These are phyloP conservation scores for Cenchrus purpureus DNA, from an alignment of 176 grass and related monocot species.

Conservation along the genomic window DNA sequence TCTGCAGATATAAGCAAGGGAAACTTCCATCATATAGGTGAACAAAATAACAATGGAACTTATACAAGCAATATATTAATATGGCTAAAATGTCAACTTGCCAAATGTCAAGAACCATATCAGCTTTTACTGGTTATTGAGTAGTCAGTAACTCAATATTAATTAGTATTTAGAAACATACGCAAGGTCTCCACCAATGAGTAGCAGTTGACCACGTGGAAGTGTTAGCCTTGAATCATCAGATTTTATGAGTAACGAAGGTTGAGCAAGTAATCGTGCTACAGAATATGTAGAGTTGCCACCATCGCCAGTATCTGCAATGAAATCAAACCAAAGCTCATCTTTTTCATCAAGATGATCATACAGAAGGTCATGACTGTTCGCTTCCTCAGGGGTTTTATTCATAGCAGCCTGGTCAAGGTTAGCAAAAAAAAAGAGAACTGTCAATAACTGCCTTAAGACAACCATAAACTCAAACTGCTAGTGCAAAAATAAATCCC, in stretches of 20 bases:
- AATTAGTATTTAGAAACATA: slow-evolving; percentile 41
- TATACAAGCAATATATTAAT: slow-evolving; percentile 8
- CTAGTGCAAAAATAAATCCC: slow-evolving; percentile 18
- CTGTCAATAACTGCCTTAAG: slow-evolving; percentile 28
- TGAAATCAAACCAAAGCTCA: slow-evolving; percentile 97
- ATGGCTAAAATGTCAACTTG: slow-evolving; percentile 6
- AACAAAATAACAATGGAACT: slow-evolving; percentile 19
- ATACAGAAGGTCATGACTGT: slow-evolving; percentile 68
- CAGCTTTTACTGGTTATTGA: slow-evolving; percentile 17
- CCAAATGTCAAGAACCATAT: slow-evolving; percentile 13
- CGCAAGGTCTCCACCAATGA: slow-evolving; percentile 76
- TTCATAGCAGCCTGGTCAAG: slow-evolving; percentile 89
- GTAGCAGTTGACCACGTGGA: slow-evolving; percentile 67
- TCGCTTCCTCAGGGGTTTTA: slow-evolving; percentile 85
- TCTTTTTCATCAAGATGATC: slow-evolving; percentile 83
- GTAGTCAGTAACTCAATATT: slow-evolving; percentile 1
- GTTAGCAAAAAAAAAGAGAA: slow-evolving; percentile 21
- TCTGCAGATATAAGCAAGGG: slow-evolving; percentile 41
- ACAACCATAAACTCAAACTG: slow-evolving; percentile 25
- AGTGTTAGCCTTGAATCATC: slow-evolving; percentile 47
- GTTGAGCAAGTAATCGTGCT: slow-evolving; percentile 86
- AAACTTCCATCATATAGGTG: slow-evolving; percentile 28
- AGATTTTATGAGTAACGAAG: slow-evolving; percentile 58
- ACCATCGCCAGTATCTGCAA: slow-evolving; percentile 96
- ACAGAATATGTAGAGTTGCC: slow-evolving; percentile 90